phyloP scores from a whole-genome alignment of 305 asterid genomes.

The Plantago rigida region DNA sequence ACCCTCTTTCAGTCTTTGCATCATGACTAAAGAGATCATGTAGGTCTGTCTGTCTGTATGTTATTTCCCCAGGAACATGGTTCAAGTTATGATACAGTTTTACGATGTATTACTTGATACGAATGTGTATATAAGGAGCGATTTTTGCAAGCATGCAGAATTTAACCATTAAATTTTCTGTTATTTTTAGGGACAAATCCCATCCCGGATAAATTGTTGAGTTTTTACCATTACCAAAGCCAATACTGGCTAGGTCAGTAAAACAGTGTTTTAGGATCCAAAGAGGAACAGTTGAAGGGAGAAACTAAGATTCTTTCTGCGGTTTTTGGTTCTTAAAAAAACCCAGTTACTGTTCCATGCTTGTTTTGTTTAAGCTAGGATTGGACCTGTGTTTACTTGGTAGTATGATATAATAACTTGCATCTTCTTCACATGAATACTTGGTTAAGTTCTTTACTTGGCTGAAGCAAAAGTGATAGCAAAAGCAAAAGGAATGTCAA shows the following conservation, averaged over 20 bases:
- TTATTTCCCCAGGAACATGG: not conserved
- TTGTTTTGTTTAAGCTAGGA: not conserved
- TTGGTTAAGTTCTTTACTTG: slow-evolving; percentile 10
- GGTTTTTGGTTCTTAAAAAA: too few species aligned
- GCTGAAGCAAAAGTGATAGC: slow-evolving; percentile 11
- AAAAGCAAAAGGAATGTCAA: not conserved
- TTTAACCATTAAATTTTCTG: too few species aligned
- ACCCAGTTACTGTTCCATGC: not conserved
- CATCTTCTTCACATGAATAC: not conserved
- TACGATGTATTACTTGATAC: too few species aligned
- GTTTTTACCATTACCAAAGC: too few species aligned
- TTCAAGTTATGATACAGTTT: not conserved
- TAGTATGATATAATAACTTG: not conserved
- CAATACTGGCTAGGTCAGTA: too few species aligned
- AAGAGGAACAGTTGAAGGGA: too few species aligned
- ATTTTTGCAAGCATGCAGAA: too few species aligned
- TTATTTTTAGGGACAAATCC: too few species aligned
- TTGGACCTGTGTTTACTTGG: not conserved
- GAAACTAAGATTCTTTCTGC: too few species aligned
- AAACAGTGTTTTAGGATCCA: too few species aligned
- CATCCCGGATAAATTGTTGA: too few species aligned
- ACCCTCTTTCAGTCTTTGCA: slow-evolving; percentile 24
- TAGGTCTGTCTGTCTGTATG: not conserved
- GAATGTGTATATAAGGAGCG: too few species aligned
- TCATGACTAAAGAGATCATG: not conserved